These are phyloP conservation scores for Urtica urens DNA, from an alignment of 306 rosid species.

Conservation along the genomic window DNA sequence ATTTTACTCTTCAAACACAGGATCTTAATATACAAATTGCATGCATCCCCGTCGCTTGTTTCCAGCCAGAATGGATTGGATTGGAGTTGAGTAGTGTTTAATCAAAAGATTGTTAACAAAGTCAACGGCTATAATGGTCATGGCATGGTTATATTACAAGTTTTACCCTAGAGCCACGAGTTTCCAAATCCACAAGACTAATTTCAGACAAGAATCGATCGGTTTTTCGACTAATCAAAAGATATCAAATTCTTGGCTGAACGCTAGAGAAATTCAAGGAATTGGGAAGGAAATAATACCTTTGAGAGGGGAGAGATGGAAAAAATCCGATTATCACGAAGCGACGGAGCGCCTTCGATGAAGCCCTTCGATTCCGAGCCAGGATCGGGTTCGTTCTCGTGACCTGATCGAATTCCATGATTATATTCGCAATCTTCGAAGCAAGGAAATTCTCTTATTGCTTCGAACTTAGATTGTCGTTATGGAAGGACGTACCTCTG, in stretches of 20 bases:
- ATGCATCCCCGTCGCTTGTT: too few species aligned
- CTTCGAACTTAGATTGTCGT: too few species aligned
- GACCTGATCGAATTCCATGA: too few species aligned
- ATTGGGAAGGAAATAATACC: slow-evolving; percentile 21
- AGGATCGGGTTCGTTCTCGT: slow-evolving; percentile 35
- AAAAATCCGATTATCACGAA: slow-evolving; percentile 39
- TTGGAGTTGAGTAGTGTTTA: too few species aligned
- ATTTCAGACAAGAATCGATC: neutral
- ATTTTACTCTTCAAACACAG: too few species aligned
- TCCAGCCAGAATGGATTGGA: too few species aligned
- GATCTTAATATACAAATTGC: neutral
- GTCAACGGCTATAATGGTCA: too few species aligned
- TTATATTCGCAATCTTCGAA: neutral
- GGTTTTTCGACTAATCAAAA: neutral
- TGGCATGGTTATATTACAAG: too few species aligned
- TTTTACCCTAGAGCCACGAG: too few species aligned
- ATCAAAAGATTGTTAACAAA: too few species aligned
- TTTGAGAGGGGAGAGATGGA: slow-evolving; percentile 77
- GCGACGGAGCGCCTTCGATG: slow-evolving; percentile 36
- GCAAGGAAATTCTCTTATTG: too few species aligned
- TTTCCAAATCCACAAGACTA: neutral
- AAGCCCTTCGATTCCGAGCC: slow-evolving; percentile 38
- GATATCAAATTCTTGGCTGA: neutral
- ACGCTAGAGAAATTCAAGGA: neutral
- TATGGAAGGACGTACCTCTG: slow-evolving; percentile 31